A percentile compares a stretch with the other conserved stretches of the same genome.
These are phyloP conservation scores for Flueggea neowawraea DNA, from an alignment of 441 rosid species.

Conservation along the genomic window DNA sequence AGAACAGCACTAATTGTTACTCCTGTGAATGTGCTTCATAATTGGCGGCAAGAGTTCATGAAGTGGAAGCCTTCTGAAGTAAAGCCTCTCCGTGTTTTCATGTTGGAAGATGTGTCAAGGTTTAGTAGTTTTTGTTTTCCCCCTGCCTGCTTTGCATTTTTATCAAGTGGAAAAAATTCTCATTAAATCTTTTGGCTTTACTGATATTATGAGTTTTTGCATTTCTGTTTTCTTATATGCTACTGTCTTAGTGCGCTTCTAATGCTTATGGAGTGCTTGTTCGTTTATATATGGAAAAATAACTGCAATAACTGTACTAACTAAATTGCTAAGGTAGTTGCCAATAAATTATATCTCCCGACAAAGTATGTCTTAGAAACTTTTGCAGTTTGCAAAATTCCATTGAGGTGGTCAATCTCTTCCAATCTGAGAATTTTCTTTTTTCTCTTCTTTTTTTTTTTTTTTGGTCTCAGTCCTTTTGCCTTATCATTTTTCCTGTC, in stretches of 20 bases:
- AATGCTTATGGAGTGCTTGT: not conserved
- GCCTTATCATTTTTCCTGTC: not conserved
- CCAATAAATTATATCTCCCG: not conserved
- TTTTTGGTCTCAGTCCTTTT: not conserved
- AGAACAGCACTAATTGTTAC: constrained; percentile 92
- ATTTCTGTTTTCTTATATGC: not conserved
- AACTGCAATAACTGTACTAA: not conserved
- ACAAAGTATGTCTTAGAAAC: too few species aligned
- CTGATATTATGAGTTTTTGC: not conserved
- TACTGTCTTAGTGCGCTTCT: not conserved
- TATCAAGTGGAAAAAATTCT: constrained; percentile 1
- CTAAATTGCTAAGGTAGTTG: not conserved
- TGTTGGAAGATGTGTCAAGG: constrained; percentile 99
- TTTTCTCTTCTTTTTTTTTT: too few species aligned
- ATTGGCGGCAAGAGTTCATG: constrained; percentile 94
- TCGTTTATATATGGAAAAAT: too few species aligned
- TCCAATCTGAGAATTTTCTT: not conserved
- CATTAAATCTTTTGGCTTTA: not conserved
- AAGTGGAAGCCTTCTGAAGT: constrained; percentile 98
- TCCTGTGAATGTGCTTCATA: constrained; percentile 99
- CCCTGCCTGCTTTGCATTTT: not conserved
- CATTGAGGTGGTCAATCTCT: not conserved
- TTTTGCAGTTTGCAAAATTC: too few species aligned
- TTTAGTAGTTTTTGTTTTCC: constrained; percentile 22
- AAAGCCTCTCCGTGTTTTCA: constrained; percentile 85